Base-by-base conservation (phyloP, 1,139 yeast genomes). In the Suhomyces ambrosiae region DNA sequence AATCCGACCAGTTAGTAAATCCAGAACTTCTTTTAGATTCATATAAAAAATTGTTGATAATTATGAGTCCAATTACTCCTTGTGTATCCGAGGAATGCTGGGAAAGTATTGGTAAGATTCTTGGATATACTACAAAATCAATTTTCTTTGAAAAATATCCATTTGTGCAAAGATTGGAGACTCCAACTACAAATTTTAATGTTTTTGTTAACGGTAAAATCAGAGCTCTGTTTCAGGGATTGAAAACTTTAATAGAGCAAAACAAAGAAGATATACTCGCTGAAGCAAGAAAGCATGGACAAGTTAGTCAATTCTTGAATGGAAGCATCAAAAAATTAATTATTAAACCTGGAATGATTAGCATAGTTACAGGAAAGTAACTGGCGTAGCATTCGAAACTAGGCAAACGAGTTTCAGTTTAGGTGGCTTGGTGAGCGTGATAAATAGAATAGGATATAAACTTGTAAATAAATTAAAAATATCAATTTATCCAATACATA, bases 31-130 rank as follows among this genome's bases (percentile, higher is more conserved):
- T 53, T 44, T 51, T 46, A 35, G 74, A 76, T 35, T 65, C 79
- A 0, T 73, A 74, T 44, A 67, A 71, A 48, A 79, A 76, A 35
- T 62, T 90, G 10, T 52, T 86, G 27, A 64, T 76, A 11, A 54
- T 77, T 7, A 76, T 83, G 66, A 67, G 89, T 0, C 95, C 95
- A 1, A 82, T 88, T 1, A 76, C 86, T 0, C 98, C 98, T 0
- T 76, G 83, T 10, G 74, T 80, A 5, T 78, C 90, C 0, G 97
- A 90, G 53, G 97, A 92, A 60, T 74, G 85, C 27, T 84, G 94
- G 82, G 86, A 83, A 44, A 48, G 59, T 2, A 52, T 86, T 3
- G 67, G 63, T 8, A 33, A 43, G 1, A 55, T 60, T 2, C 52
- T 60, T 22, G 54, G 54, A 0, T 34, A 41, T 15, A 29, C 21